phyloP scores from a whole-genome alignment of 2,329 filamentous ascomycete species.

The Neopestalotiopsis rosae region DNA sequence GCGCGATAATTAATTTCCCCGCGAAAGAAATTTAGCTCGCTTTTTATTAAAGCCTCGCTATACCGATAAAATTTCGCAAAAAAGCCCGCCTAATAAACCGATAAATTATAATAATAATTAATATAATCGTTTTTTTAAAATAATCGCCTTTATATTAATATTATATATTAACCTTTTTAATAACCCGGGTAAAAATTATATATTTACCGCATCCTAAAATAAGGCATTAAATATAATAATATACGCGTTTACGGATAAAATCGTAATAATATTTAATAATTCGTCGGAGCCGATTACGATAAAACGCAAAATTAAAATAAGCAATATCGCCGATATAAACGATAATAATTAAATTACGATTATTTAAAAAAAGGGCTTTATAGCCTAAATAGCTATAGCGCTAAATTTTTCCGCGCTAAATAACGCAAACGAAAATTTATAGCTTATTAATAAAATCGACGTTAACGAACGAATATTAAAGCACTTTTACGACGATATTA shows the following conservation, averaged over 20 bases:
- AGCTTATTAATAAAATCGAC: background rate
- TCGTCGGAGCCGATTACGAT: background rate
- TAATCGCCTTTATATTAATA: background rate
- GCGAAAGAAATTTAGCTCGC: background rate
- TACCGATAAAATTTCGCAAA: background rate
- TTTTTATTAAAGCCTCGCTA: background rate
- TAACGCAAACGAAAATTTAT: background rate
- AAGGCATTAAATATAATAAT: background rate
- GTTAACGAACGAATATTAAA: background rate
- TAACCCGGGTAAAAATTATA: background rate
- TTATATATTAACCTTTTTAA: background rate
- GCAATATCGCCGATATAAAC: background rate
- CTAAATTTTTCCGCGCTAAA: background rate
- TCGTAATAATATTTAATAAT: background rate
- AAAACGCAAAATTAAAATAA: background rate
- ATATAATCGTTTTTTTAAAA: background rate
- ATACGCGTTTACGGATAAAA: background rate
- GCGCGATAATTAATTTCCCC: background rate
- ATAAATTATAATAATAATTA: background rate
- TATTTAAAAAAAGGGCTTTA: background rate
- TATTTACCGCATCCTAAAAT: background rate
- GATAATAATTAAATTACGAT: background rate
- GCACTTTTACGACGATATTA: background rate
- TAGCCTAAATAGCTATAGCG: background rate
- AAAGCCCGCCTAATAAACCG: background rate